These are phyloP conservation scores for Cadophora sp. DNA, from an alignment of 2,329 filamentous ascomycete species.

Conservation along the genomic window DNA sequence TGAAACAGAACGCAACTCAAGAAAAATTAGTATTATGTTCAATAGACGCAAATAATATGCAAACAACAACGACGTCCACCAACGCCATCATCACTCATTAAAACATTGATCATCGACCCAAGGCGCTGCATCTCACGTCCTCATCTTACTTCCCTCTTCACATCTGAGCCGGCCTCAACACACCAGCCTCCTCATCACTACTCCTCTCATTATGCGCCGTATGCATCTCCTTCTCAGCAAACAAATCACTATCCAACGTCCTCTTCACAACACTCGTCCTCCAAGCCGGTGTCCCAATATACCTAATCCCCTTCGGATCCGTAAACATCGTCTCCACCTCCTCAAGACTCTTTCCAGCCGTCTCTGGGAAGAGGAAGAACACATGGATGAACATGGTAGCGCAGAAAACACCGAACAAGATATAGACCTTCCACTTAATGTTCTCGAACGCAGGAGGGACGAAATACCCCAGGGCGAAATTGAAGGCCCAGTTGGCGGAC, in stretches of 20 bases:
- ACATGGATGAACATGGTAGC: slow-evolving; percentile 56
- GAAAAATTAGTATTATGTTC: neutral
- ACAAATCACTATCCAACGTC: slow-evolving; percentile 5
- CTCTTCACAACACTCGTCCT: slow-evolving; percentile 36
- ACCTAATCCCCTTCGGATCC: slow-evolving; percentile 38
- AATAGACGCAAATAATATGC: neutral
- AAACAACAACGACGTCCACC: neutral
- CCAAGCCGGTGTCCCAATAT: slow-evolving; percentile 41
- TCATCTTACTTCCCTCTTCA: neutral
- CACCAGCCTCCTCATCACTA: slow-evolving; percentile 4
- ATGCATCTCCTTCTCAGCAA: neutral
- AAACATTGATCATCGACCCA: neutral
- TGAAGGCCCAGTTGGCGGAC: slow-evolving; percentile 58
- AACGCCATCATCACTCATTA: neutral
- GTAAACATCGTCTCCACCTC: slow-evolving; percentile 57
- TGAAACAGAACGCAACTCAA: neutral
- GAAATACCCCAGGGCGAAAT: slow-evolving; percentile 57
- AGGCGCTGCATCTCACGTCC: neutral
- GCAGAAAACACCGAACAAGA: slow-evolving; percentile 59
- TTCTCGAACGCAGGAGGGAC: slow-evolving; percentile 53
- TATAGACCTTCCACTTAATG: slow-evolving; percentile 58
- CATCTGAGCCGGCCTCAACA: neutral
- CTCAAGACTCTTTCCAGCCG: slow-evolving; percentile 60
- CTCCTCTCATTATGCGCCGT: slow-evolving; percentile 4
- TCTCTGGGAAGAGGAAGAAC: slow-evolving; percentile 64